phyloP scores from a whole-genome alignment of 2,329 filamentous ascomycete species.

The Byssochlamys sp. region DNA sequence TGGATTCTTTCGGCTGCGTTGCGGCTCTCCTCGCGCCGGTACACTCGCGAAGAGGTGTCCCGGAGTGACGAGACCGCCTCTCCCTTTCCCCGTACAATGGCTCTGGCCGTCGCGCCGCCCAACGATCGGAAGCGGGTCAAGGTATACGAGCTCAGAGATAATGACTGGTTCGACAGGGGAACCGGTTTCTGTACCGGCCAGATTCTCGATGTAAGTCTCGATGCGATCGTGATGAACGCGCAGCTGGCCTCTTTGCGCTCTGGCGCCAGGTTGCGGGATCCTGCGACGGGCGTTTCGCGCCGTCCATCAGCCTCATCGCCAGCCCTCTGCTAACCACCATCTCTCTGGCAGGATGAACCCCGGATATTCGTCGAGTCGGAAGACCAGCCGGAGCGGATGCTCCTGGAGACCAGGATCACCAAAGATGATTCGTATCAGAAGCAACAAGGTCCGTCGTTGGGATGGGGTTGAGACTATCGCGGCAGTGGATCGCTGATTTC shows the following conservation, averaged over 20 bases:
- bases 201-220: conserved; percentile 57
- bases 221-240: not conserved
- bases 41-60: conserved; percentile 26
- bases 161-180: conserved; percentile 97
- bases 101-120: conserved; percentile 38
- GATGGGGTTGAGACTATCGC: not conserved
- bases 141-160: conserved; percentile 95
- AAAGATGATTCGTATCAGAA: conserved; percentile 97
- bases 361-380: conserved; percentile 87
- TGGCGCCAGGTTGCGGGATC: conserved; percentile 12
- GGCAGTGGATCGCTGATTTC: conserved; percentile 11
- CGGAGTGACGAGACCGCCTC: conserved; percentile 30
- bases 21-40: conserved; percentile 23
- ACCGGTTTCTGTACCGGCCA: conserved; percentile 88
- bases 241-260: not conserved
- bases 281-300: conserved; percentile 4
- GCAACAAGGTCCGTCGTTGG: conserved; percentile 63
- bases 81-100: conserved; percentile 33
- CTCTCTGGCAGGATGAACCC: conserved; percentile 60
- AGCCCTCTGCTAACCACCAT: not conserved
- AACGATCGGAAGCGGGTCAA: conserved; percentile 65
- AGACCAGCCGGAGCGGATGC: conserved; percentile 70
- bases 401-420: conserved; percentile 80
- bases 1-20: not conserved
- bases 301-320: conserved; percentile 1